Percentiles rank a stretch among this genome's conserved stretches.
phyloP scores from a whole-genome alignment of 257 asterid genomes.

The Coffea canephora region DNA sequence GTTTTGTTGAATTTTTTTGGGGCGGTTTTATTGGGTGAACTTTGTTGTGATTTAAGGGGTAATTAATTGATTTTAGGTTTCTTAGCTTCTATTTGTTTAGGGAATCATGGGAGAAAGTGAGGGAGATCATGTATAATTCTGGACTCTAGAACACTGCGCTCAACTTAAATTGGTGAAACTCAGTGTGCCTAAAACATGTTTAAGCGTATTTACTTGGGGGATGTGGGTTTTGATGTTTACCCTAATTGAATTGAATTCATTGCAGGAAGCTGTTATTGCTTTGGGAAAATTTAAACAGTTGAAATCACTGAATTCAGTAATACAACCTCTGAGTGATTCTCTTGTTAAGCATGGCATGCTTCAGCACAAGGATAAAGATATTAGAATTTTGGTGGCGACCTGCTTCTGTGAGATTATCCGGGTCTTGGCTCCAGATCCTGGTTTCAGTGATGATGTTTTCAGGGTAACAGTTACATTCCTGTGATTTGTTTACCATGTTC shows the following conservation, averaged over 20 bases:
- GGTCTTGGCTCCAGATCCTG: constrained; percentile 75
- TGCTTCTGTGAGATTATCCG: constrained; percentile 65
- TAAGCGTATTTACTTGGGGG: background rate
- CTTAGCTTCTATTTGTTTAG: background rate
- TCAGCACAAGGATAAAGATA: constrained; percentile 65
- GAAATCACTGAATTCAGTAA: constrained; percentile 33
- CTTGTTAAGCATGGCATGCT: constrained; percentile 53
- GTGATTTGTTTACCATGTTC: background rate
- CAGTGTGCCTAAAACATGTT: background rate
- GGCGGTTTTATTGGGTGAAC: background rate
- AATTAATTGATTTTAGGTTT: background rate
- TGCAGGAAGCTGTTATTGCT: constrained; percentile 67
- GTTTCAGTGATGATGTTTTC: constrained; percentile 44
- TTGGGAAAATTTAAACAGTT: constrained; percentile 54
- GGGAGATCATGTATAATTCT: background rate
- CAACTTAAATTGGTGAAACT: background rate
- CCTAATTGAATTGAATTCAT: constrained; percentile 18
- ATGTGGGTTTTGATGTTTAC: background rate
- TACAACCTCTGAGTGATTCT: constrained; percentile 56
- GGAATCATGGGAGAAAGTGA: background rate
- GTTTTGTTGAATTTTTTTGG: background rate
- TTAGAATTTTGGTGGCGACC: constrained; percentile 62
- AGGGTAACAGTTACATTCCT: constrained; percentile 44
- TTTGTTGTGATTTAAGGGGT: background rate
- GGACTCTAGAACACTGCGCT: background rate